Base-by-base conservation (phyloP, 1,284 basidiomycete species). In the Cutaneotrichosporon spelunceum region DNA sequence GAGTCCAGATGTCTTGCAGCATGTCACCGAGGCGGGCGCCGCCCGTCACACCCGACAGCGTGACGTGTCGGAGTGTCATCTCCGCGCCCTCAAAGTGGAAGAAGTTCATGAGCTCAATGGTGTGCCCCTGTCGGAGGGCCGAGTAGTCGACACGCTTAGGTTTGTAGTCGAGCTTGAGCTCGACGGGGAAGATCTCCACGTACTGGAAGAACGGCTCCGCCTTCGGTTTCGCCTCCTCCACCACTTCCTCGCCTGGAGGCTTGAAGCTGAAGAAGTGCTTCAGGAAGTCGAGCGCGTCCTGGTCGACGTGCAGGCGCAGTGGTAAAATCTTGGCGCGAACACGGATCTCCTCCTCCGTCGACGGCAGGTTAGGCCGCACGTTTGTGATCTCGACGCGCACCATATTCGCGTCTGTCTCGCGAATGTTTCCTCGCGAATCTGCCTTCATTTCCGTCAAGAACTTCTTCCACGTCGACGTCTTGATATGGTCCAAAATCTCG, bases 11-110 rank as follows among this genome's bases (percentile, higher is more conserved):
- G 73, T 98, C 95, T 72, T 99, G 95, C 30, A 99, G 82, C 55
- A 91, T 84, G 68, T 94, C 90, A 64, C 92, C 93, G 33, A 99
- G 82, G 42, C 88, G 85, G 11, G 89, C 83, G 89, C 91, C 93
- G 23, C 93, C 93, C 23, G 88, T 89, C 56, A 98, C 91, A 19
- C 95, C 96, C 57, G 88, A 87, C 26, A 98, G 76, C 16, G 91
- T 93, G 63, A 98, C 88, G 73, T 96, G 93, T 56, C 95, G 84
- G 56, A 99, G 80, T 0, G 93, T 95, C 92, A 99, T 98, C 78
- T 97, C 95, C 3, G 95, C 90, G 0, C 92, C 95, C 70, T 99
- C 95, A 70, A 99, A 99, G 78, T 98, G 94, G 87, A 99, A 99
- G 76, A 99, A 98, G 77, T 99, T 99, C 95, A 99, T 98, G 60